A percentile compares a stretch with the other conserved stretches of the same genome.
Evolutionary conservation across 2,329 filamentous ascomycete species (phyloP).

Genomic region (Diaporthe citriasiana): DNA sequence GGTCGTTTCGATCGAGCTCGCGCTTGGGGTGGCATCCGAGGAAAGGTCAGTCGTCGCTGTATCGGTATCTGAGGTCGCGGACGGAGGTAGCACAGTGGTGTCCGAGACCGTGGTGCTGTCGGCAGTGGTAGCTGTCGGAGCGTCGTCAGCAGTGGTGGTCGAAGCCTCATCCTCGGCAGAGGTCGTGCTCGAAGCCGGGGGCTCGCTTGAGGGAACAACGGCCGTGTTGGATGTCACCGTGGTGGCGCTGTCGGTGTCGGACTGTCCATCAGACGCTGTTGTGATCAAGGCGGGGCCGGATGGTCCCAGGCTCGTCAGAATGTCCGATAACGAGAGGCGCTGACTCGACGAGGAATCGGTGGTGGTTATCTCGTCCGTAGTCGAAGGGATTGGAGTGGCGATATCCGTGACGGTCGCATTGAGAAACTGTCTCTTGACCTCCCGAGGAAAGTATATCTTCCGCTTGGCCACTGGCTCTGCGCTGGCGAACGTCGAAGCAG

Average conservation of each 20-base stretch:
- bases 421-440: conserved; percentile 65
- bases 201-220: background rate
- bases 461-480: conserved; percentile 60
- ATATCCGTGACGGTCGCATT: conserved; percentile 58
- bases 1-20: background rate
- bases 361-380: conserved; percentile 41
- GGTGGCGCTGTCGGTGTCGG: conserved; percentile 24
- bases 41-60: background rate
- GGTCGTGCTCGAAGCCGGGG: background rate
- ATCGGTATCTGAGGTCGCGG: background rate
- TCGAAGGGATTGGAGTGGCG: conserved; percentile 46
- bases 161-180: background rate
- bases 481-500: conserved; percentile 61
- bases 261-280: background rate
- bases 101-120: conserved; percentile 1
- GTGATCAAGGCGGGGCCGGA: conserved; percentile 8
- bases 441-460: conserved; percentile 70
- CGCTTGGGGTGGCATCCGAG: background rate
- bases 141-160: background rate
- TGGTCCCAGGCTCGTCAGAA: conserved; percentile 12
- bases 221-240: background rate
- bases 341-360: conserved; percentile 32
- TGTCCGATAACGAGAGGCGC: conserved; percentile 35
- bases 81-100: background rate
- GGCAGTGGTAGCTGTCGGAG: background rate